Percentiles rank a stretch among this genome's conserved stretches.
phyloP scores from a whole-genome alignment of 202 grass and related monocot genomes.

The Carex sylvatica region DNA sequence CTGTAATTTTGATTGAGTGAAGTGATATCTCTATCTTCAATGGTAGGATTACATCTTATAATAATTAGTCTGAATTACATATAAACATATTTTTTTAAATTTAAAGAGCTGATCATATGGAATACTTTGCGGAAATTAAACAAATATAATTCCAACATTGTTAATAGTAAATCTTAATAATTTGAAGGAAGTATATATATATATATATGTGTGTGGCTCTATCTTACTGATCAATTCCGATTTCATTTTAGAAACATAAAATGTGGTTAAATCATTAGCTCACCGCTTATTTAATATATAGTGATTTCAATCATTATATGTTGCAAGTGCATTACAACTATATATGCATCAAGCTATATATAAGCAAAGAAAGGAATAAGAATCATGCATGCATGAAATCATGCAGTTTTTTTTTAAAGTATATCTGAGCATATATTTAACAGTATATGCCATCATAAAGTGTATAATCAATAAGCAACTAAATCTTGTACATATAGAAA shows the following conservation, averaged over 20 bases:
- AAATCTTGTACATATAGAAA: background rate
- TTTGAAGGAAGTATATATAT: background rate
- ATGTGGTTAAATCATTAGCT: too few relatives aligned
- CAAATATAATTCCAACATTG: background rate
- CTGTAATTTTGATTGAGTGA: background rate
- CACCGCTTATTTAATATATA: too few relatives aligned
- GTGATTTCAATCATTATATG: constrained; percentile 5
- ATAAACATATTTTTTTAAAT: background rate
- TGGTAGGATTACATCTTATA: background rate
- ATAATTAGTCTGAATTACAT: background rate
- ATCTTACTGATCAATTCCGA: background rate
- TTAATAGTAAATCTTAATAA: background rate
- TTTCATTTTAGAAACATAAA: background rate
- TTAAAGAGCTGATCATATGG: background rate
- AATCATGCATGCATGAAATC: constrained; percentile 24
- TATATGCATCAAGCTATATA: background rate
- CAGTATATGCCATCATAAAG: background rate
- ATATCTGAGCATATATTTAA: background rate
- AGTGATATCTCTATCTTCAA: background rate
- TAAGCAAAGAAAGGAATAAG: constrained; percentile 22
- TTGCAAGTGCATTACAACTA: constrained; percentile 19
- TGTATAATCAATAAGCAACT: constrained; percentile 25
- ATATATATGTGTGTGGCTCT: background rate
- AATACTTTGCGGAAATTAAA: background rate
- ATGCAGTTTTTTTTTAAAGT: background rate